phyloP scores from a whole-genome alignment of 2,329 filamentous ascomycete genomes.

The Shiraia bambusicola region DNA sequence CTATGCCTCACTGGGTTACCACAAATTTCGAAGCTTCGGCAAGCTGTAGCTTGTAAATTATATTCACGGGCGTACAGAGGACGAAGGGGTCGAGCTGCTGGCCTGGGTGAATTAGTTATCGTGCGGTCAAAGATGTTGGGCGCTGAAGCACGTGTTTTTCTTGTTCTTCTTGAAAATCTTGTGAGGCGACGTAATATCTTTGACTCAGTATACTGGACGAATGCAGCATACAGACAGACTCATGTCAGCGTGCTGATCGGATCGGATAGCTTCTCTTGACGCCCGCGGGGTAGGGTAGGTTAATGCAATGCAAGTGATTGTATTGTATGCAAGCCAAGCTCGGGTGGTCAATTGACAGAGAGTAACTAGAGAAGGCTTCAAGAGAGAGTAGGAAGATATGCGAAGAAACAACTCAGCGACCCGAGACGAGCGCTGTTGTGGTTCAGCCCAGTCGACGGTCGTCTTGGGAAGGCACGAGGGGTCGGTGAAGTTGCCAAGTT shows the following conservation, averaged over 20 bases:
- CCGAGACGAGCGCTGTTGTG: background rate
- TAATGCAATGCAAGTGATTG: too few relatives aligned
- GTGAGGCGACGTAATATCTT: background rate
- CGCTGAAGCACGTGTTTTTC: too few relatives aligned
- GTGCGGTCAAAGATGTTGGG: too few relatives aligned
- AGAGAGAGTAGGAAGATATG: background rate
- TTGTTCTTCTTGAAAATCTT: too few relatives aligned
- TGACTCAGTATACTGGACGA: too few relatives aligned
- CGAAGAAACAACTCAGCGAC: background rate
- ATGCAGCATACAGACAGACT: background rate
- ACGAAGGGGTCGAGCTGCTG: too few relatives aligned
- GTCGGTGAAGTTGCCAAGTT: slow-evolving; percentile 7
- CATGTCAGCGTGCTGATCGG: slow-evolving; percentile 4
- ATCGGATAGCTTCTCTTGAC: too few relatives aligned
- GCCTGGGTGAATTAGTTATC: too few relatives aligned
- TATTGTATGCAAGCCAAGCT: too few relatives aligned
- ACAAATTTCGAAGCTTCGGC: background rate
- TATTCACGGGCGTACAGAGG: background rate
- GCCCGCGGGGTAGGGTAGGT: slow-evolving; percentile 1
- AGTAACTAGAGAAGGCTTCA: background rate
- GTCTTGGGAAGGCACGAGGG: slow-evolving; percentile 3
- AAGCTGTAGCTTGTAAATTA: background rate
- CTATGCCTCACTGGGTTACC: background rate
- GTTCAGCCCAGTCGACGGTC: background rate
- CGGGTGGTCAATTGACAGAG: too few relatives aligned